Conservation (phyloP, 768 basidiomycete species). For the Boletus huronensis region DNA sequence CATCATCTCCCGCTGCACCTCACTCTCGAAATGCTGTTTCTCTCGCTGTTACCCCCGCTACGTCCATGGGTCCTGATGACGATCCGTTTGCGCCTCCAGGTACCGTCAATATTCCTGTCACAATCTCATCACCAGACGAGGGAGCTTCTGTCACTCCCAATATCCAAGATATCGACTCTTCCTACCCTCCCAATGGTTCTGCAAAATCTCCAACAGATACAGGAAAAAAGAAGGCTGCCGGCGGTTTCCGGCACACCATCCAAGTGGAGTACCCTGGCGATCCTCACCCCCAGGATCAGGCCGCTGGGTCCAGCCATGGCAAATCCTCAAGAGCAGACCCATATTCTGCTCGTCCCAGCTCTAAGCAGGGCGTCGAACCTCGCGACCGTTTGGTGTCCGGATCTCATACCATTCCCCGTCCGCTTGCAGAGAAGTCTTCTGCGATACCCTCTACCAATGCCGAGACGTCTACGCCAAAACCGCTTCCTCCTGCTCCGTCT, state of each 20-base stretch:
- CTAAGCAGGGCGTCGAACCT: slow-evolving; percentile 14
- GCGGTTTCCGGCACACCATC: slow-evolving; percentile 81
- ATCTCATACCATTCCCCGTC: slow-evolving; percentile 2
- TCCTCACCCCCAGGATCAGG: slow-evolving; percentile 29
- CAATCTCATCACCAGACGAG: slow-evolving; percentile 29
- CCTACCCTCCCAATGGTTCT: slow-evolving; percentile 22
- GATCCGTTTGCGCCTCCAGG: slow-evolving; percentile 66
- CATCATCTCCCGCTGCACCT: slow-evolving; percentile 32
- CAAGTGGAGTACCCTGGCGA: slow-evolving; percentile 90
- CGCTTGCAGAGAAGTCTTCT: slow-evolving; percentile 17
- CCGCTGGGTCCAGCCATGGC: slow-evolving; percentile 17
- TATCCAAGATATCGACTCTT: slow-evolving; percentile 20
- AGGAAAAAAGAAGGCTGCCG: slow-evolving; percentile 43
- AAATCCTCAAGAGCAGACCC: slow-evolving; percentile 19
- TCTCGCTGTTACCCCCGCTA: slow-evolving; percentile 45
- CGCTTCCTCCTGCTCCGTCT: slow-evolving; percentile 29
- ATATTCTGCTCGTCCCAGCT: slow-evolving; percentile 6
- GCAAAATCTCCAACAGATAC: slow-evolving; percentile 38
- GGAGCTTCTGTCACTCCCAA: slow-evolving; percentile 14
- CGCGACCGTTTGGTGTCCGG: slow-evolving; percentile 20
- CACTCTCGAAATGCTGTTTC: slow-evolving; percentile 38
- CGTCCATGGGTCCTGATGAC: slow-evolving; percentile 46
- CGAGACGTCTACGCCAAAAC: slow-evolving; percentile 21
- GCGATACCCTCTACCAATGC: slow-evolving; percentile 10
- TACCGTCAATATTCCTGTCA: slow-evolving; percentile 27